These are phyloP conservation scores for Paspalum vaginatum DNA, from an alignment of 176 grass and related monocot species.

Conservation along the genomic window DNA sequence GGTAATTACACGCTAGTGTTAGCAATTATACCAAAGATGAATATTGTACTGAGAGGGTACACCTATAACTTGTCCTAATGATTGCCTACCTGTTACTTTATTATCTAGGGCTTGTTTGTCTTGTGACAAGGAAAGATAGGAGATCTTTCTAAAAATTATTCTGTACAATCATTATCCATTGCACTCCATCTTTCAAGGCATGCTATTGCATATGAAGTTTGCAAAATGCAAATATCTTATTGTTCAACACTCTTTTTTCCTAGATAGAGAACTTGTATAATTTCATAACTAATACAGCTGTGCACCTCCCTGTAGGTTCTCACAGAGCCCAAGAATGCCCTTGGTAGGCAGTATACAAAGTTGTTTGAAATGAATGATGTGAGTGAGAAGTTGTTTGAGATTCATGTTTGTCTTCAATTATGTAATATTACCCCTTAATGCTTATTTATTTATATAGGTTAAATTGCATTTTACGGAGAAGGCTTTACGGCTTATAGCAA, in stretches of 20 bases:
- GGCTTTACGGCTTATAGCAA: conserved; percentile 64
- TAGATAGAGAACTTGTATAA: conserved; percentile 12
- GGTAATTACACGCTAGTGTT: not conserved
- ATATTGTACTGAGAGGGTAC: conserved; percentile 3
- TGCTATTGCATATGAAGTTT: not conserved
- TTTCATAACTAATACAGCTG: conserved; percentile 10
- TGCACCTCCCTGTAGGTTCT: conserved; percentile 51
- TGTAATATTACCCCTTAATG: not conserved
- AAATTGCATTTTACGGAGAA: conserved; percentile 70
- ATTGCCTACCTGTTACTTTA: conserved; percentile 1
- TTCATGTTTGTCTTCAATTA: not conserved
- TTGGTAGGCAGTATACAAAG: conserved; percentile 67
- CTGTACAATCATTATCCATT: conserved; percentile 2
- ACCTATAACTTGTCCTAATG: not conserved
- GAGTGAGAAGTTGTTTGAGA: conserved; percentile 18
- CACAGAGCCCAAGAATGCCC: conserved; percentile 67
- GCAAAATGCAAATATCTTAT: conserved; percentile 17
- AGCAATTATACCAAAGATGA: not conserved
- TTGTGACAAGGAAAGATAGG: not conserved
- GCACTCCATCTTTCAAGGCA: not conserved
- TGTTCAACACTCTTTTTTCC: conserved; percentile 22
- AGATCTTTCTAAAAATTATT: not conserved
- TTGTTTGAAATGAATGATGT: conserved; percentile 80
- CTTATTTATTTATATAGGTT: conserved; percentile 36
- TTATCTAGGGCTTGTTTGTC: not conserved